Conservation (phyloP, 73 alveolate genomes). For the Blepharisma japonicum region DNA sequence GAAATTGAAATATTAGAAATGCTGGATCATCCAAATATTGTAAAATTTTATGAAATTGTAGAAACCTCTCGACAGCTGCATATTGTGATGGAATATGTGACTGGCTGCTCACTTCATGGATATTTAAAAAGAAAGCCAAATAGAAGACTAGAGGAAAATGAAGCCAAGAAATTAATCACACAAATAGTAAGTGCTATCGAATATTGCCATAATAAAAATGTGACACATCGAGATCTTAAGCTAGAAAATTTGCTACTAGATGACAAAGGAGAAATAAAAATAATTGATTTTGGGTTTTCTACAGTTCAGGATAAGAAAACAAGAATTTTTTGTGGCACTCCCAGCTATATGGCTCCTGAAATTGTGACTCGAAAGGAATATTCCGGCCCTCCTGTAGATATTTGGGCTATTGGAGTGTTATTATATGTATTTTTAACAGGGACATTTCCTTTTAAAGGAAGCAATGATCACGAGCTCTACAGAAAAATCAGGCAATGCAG, state of each 20-base stretch:
- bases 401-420: constrained; percentile 44
- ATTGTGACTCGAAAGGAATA: constrained; percentile 27
- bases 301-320: constrained; percentile 27
- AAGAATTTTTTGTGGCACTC: constrained; percentile 38
- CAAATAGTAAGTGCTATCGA: constrained; percentile 58
- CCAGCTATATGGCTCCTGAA: constrained; percentile 45
- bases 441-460: constrained; percentile 33
- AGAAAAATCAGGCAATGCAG: not conserved
- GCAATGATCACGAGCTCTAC: not conserved
- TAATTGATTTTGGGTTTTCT: constrained; percentile 73
- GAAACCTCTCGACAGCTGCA: constrained; percentile 47
- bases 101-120: constrained; percentile 44
- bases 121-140: constrained; percentile 46
- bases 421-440: constrained; percentile 39
- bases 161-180: constrained; percentile 52
- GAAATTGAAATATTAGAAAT: constrained; percentile 41
- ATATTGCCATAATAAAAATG: constrained; percentile 56
- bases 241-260: constrained; percentile 66
- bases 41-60: constrained; percentile 33
- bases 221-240: constrained; percentile 73
- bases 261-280: constrained; percentile 54
- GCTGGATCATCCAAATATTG: constrained; percentile 41
- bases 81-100: constrained; percentile 64
- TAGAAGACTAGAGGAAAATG: constrained; percentile 57
- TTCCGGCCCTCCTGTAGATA: constrained; percentile 35